Evolutionary conservation across 768 basidiomycete genomes (phyloP).

Genomic region (Suillus decipiens): DNA sequence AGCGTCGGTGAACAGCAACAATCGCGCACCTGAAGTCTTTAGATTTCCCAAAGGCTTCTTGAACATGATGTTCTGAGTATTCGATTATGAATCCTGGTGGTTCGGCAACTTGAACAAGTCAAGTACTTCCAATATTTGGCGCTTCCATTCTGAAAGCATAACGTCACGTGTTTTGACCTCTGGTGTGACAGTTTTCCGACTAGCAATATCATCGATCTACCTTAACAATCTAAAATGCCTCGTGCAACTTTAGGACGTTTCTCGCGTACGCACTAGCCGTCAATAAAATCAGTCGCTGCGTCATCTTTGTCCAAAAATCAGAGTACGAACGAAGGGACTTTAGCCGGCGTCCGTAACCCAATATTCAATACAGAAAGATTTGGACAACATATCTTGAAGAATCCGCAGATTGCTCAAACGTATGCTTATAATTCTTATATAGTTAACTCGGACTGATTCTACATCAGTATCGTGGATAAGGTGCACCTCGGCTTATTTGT

Average conservation of each 20-base stretch:
- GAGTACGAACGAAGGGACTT: slow-evolving; percentile 39
- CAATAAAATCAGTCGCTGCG: slow-evolving; percentile 43
- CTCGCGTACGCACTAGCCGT: slow-evolving; percentile 64
- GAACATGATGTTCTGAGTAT: slow-evolving; percentile 53
- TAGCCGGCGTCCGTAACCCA: slow-evolving; percentile 66
- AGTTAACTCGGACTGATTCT: slow-evolving; percentile 17
- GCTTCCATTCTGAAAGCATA: background rate
- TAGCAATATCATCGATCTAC: background rate
- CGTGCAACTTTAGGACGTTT: slow-evolving; percentile 78
- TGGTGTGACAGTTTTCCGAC: background rate
- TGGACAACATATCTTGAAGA: slow-evolving; percentile 98
- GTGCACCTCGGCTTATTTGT: slow-evolving; percentile 28
- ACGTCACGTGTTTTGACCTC: background rate
- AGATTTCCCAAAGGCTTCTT: slow-evolving; percentile 70
- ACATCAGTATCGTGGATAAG: slow-evolving; percentile 61
- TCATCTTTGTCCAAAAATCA: slow-evolving; percentile 42
- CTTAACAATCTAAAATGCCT: slow-evolving; percentile 53
- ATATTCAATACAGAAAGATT: slow-evolving; percentile 95
- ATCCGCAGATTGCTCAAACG: slow-evolving; percentile 89
- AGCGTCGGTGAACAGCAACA: background rate
- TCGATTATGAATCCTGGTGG: background rate
- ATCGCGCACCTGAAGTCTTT: slow-evolving; percentile 59
- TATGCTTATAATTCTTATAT: slow-evolving; percentile 41
- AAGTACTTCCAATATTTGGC: background rate
- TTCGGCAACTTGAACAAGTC: background rate